A percentile compares a stretch with the other conserved stretches of the same genome.
Conservation (phyloP, 2,329 filamentous ascomycete genomes). For the Rutstroemia sp. region DNA sequence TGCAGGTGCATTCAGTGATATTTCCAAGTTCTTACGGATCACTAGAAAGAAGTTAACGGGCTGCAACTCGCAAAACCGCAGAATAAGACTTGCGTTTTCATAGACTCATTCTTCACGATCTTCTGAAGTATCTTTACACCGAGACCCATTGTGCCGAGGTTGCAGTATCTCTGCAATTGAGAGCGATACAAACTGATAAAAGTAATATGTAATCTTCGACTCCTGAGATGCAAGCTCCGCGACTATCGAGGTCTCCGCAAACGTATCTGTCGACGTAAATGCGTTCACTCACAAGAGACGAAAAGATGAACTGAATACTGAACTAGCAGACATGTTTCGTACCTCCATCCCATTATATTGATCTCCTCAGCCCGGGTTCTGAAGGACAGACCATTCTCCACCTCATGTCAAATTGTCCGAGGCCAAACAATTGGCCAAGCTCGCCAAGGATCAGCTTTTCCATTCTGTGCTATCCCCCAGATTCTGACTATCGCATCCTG, state of each 20-base stretch:
- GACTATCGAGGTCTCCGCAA: too few relatives aligned
- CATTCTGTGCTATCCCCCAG: neutral
- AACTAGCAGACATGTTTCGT: too few relatives aligned
- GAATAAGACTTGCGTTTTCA: constrained; percentile 39
- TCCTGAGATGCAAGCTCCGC: too few relatives aligned
- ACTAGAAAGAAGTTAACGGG: neutral
- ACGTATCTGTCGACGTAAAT: too few relatives aligned
- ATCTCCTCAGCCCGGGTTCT: neutral
- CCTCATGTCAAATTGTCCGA: neutral
- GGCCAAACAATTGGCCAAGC: neutral
- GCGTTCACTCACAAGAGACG: too few relatives aligned
- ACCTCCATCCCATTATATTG: neutral
- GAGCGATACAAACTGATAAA: too few relatives aligned
- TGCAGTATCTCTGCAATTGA: too few relatives aligned
- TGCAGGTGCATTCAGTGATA: too few relatives aligned
- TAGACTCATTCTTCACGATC: constrained; percentile 54
- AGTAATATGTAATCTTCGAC: too few relatives aligned
- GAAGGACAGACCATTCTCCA: neutral
- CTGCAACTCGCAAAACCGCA: too few relatives aligned
- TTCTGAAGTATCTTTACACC: constrained; percentile 2
- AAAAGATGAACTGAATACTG: too few relatives aligned
- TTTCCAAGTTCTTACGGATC: neutral
- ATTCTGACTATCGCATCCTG: neutral
- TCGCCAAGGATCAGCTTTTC: neutral
- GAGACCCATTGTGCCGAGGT: neutral